A percentile compares a stretch with the other conserved stretches of the same genome.
Conservation (phyloP, 1,284 basidiomycete species). For the Pseudozyma flocculosa region DNA sequence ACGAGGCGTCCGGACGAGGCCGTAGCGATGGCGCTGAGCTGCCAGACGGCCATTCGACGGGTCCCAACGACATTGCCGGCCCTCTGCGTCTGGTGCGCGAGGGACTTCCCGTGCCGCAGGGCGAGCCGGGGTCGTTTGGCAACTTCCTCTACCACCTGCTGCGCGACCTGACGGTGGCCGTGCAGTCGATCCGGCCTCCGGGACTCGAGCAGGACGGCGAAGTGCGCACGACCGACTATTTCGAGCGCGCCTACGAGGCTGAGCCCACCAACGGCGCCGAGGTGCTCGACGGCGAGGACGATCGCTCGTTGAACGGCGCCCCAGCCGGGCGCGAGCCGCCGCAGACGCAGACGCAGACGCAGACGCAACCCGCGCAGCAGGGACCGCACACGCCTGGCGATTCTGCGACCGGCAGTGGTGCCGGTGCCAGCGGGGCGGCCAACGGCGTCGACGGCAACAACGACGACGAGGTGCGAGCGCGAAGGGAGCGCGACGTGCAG, state of each 20-base stretch:
- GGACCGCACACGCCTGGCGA: too few relatives aligned
- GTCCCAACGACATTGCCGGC: conserved; percentile 32
- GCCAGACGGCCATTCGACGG: conserved; percentile 17
- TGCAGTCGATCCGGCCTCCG: conserved; percentile 30
- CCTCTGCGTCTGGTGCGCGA: conserved; percentile 36
- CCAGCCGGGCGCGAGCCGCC: too few relatives aligned
- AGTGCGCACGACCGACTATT: conserved; percentile 20
- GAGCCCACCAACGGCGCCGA: conserved; percentile 19
- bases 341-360: too few relatives aligned
- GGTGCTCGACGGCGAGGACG: conserved; percentile 19
- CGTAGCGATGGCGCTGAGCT: background rate
- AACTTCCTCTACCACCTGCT: conserved; percentile 46
- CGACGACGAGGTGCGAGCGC: too few relatives aligned
- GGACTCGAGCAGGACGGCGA: conserved; percentile 4
- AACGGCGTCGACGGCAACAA: too few relatives aligned
- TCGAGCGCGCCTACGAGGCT: conserved; percentile 13
- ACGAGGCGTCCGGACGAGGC: too few relatives aligned
- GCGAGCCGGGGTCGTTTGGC: conserved; percentile 46
- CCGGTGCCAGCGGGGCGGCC: too few relatives aligned
- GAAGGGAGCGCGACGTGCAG: too few relatives aligned
- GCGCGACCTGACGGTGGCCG: conserved; percentile 41
- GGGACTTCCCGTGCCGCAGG: conserved; percentile 27
- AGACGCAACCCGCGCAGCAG: too few relatives aligned
- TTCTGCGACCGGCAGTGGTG: too few relatives aligned
- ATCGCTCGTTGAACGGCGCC: too few relatives aligned